Conservation (phyloP, 495 filamentous ascomycete genomes). For the Baudoinia panamericana region DNA sequence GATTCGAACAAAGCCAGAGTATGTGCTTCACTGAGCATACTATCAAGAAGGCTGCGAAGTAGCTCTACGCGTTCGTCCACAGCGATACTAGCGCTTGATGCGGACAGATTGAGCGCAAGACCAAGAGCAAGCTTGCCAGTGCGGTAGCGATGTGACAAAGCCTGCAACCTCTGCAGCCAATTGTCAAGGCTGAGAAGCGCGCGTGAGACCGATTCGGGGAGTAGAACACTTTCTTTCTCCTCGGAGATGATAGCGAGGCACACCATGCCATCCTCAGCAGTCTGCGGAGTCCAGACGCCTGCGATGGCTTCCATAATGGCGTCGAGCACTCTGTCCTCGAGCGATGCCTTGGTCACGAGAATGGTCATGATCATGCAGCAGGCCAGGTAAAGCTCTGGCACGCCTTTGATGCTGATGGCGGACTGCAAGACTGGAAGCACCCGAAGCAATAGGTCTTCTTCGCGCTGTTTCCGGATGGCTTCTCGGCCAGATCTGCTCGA, state of each 20-base stretch:
- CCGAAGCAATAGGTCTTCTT: constrained; percentile 63
- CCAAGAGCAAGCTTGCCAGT: constrained; percentile 8
- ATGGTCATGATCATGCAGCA: constrained; percentile 84
- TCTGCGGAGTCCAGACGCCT: constrained; percentile 58
- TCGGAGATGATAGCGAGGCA: constrained; percentile 72
- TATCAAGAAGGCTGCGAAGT: too few species aligned
- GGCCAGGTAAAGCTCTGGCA: constrained; percentile 63
- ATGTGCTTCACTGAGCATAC: too few species aligned
- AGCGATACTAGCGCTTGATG: too few species aligned
- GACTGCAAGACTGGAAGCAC: constrained; percentile 65
- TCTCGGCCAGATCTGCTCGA: constrained; percentile 55
- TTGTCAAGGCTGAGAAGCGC: constrained; percentile 36
- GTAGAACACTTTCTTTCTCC: constrained; percentile 39
- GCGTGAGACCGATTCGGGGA: constrained; percentile 57
- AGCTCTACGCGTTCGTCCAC: too few species aligned
- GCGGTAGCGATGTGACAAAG: constrained; percentile 2
- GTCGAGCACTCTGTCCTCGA: constrained; percentile 60
- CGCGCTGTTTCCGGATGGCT: constrained; percentile 34
- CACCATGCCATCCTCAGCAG: constrained; percentile 56
- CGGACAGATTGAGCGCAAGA: not conserved
- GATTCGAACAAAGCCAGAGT: too few species aligned
- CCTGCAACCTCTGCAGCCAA: not conserved
- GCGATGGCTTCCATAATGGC: constrained; percentile 79
- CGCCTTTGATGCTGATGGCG: constrained; percentile 55
- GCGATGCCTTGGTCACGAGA: constrained; percentile 62